Conservation (phyloP, 805 yeast genomes). For the Candida piceae region DNA sequence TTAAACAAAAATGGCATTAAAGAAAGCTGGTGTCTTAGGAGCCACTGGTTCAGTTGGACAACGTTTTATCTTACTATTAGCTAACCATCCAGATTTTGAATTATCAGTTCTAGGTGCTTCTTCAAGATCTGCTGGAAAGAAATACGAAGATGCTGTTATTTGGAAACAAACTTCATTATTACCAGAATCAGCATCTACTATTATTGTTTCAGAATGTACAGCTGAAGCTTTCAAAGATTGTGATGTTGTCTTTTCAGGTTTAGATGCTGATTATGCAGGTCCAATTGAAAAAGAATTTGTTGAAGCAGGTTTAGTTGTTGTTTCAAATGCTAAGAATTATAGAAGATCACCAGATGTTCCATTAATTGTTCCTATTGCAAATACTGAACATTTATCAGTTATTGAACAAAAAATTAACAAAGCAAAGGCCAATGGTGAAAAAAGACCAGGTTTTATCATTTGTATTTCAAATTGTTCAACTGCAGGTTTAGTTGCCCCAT, state of each 20-base stretch:
- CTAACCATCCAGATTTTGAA: conserved; percentile 87
- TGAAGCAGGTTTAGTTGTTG: conserved; percentile 74
- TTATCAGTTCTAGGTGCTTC: conserved; percentile 87
- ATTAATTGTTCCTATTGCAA: conserved; percentile 89
- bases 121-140: conserved; percentile 86
- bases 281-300: conserved; percentile 82
- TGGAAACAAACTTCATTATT: conserved; percentile 91
- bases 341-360: conserved; percentile 87
- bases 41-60: conserved; percentile 99
- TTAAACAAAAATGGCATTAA: conserved; percentile 18
- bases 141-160: conserved; percentile 75
- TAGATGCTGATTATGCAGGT: conserved; percentile 92
- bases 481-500: conserved; percentile 95
- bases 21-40: conserved; percentile 85
- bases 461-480: conserved; percentile 98
- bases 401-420: conserved; percentile 52
- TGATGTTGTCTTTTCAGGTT: conserved; percentile 91
- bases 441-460: conserved; percentile 75
- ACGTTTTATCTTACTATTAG: conserved; percentile 78
- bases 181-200: conserved; percentile 59
- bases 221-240: conserved; percentile 77
- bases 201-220: conserved; percentile 74
- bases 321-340: conserved; percentile 95
- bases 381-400: conserved; percentile 81
- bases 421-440: conserved; percentile 50